Base-by-base conservation (phyloP, 257 asterid species). In the Perilla frutescens region DNA sequence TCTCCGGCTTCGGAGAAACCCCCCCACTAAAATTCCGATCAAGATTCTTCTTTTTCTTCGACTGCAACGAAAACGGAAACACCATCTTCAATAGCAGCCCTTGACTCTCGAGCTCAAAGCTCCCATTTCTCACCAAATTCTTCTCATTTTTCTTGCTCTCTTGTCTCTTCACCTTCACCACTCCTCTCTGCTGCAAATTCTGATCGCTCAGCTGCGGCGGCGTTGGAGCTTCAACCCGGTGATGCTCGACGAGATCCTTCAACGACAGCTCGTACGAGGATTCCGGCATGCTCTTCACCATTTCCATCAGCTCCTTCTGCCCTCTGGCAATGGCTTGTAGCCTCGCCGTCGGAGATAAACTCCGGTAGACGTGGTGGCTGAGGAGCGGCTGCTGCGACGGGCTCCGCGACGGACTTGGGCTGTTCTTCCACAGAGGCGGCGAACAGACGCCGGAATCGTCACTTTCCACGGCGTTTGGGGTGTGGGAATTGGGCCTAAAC, bases 251-350 rank as follows among this genome's bases (percentile, higher is more conserved):
- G 1, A 93, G 82, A 76, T 93, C 98, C 57, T 86, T 91, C 44
- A 93, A 71, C 20, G 98, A 84, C 0, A 93, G 86, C 55, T 93
- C 97, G 43, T 89, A 93, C 54, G 84, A 83, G 0, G 96, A 79
- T 66, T 91, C 98, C 3, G 97, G 97, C 96, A 91, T 85, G 80
- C 72, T 82, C 61, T 80, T 91, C 34, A 93, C 97, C 96, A 93
- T 89, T 15, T 93, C 98, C 98, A 93, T 93, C 3, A 91, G 88
- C 65, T 93, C 97, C 84, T 74, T 77, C 73, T 89, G 96, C 14
- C 97, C 97, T 74, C 87, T 88, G 1, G 79, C 85, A 43, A 93
- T 93, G 3, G 97, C 98, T 11, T 85, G 87, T 44, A 84, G 44
- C 74, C 92, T 81, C 0, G 97, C 84, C 29, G 80, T 76, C 15